Conservation (phyloP, 495 filamentous ascomycete species). For the Penicillium lividum region DNA sequence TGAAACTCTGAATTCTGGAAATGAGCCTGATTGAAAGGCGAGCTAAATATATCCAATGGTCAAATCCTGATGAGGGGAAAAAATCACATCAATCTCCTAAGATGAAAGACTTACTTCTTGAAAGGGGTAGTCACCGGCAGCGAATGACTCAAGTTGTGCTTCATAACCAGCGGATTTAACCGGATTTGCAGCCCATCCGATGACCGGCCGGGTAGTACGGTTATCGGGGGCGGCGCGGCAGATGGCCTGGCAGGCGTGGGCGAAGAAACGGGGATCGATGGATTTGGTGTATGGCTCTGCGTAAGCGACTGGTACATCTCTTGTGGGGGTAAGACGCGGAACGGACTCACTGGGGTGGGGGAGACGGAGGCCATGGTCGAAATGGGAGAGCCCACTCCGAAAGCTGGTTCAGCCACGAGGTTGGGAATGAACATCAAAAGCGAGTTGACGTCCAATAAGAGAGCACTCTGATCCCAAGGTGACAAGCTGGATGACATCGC, state of each 20-base stretch:
- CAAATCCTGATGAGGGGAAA: constrained; percentile 33
- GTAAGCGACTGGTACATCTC: constrained; percentile 43
- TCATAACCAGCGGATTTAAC: constrained; percentile 52
- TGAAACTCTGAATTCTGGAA: constrained; percentile 85
- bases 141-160: constrained; percentile 45
- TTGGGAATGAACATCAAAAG: constrained; percentile 53
- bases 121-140: constrained; percentile 46
- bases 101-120: constrained; percentile 50
- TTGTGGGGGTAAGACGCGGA: constrained; percentile 42
- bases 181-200: constrained; percentile 46
- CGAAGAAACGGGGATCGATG: constrained; percentile 34
- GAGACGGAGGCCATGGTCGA: constrained; percentile 43
- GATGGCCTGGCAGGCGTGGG: constrained; percentile 33
- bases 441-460: constrained; percentile 51
- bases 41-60: no score
- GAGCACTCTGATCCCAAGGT: constrained; percentile 42
- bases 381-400: constrained; percentile 37
- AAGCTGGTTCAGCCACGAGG: constrained; percentile 45
- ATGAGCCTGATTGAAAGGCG: constrained; percentile 78
- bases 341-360: constrained; percentile 46
- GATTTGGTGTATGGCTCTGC: constrained; percentile 31
- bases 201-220: constrained; percentile 37
- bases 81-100: no score
- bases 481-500: constrained; percentile 46
- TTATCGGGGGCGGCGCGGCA: constrained; percentile 42